phyloP scores from a whole-genome alignment of 2,329 filamentous ascomycete species.

The Chaetomium olivaceum region DNA sequence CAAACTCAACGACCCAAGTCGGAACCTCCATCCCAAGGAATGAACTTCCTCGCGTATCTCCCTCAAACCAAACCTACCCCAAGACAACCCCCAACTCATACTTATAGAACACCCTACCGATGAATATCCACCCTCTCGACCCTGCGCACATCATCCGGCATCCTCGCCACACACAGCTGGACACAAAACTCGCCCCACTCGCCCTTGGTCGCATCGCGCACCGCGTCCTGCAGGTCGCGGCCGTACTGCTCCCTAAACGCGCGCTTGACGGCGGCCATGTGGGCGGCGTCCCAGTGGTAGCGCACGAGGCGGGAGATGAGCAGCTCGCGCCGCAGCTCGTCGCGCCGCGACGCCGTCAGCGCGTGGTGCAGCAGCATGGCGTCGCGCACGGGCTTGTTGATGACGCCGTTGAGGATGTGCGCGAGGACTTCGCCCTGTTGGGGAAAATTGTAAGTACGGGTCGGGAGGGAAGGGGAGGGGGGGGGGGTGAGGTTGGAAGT shows the following conservation, averaged over 20 bases:
- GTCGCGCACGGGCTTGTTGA: slow-evolving; percentile 92
- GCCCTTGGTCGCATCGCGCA: slow-evolving; percentile 73
- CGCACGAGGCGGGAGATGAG: slow-evolving; percentile 85
- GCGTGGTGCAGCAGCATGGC: slow-evolving; percentile 90
- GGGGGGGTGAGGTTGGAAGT: not conserved
- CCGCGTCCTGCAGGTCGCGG: slow-evolving; percentile 71
- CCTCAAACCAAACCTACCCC: not conserved
- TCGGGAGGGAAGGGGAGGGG: not conserved
- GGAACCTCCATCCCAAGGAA: not conserved
- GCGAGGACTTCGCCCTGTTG: slow-evolving; percentile 80
- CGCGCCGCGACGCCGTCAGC: slow-evolving; percentile 70
- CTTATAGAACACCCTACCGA: slow-evolving; percentile 1
- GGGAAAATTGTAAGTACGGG: not conserved
- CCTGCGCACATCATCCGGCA: slow-evolving; percentile 59
- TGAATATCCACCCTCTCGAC: slow-evolving; percentile 45
- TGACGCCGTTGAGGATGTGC: slow-evolving; percentile 93
- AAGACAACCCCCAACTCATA: too few species aligned
- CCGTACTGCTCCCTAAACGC: slow-evolving; percentile 80
- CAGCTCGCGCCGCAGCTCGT: slow-evolving; percentile 76
- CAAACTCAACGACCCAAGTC: not conserved
- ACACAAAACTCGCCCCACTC: slow-evolving; percentile 78
- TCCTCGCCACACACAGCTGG: slow-evolving; percentile 64
- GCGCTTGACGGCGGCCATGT: slow-evolving; percentile 75
- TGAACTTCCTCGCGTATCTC: not conserved
- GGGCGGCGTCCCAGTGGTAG: slow-evolving; percentile 86